Base-by-base conservation (phyloP, 1,284 basidiomycete species). In the Ceratobasidium sp. region DNA sequence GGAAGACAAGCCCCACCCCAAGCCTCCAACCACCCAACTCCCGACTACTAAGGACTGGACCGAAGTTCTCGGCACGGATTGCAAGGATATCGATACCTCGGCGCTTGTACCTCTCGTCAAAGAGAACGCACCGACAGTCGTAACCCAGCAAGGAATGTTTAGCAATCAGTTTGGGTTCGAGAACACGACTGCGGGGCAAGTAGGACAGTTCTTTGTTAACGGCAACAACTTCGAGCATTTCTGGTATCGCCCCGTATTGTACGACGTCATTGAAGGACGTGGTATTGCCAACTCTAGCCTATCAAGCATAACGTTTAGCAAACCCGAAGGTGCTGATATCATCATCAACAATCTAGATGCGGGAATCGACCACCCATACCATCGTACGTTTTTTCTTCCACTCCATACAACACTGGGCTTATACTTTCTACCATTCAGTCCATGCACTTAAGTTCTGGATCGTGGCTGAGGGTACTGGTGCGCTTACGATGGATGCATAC, bases 321-420 rank as follows among this genome's bases (percentile, higher is more conserved):
- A 73, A 0, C 19, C 53, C 29, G 54, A 29, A 17, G 67, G 22
- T 9, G 67, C 53, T 7, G 67, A 71, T 59, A 56, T 71, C 24
- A 59, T 80, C 41, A 78, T 85, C 75, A 83, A 83, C 79, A 83
- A 84, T 76, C 60, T 80, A 11, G 82, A 82, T 63, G 59, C 31
- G 0, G 75, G 75, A 19, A 76, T 81, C 17, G 79, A 79, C 31
- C 83, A 84, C 75, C 83, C 84, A 0, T 82, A 79, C 75, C 81
- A 82, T 75, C 31, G 67, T 71, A 45, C 29, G 67, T 45, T 8
- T 5, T 33, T 24, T 17, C 1, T 41, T 17, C n/a, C 15, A 17
- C 22, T 5, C 4, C 4, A 29, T 29, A 7, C 19, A n/a, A n/a
- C n/a, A n/a, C 29, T 27, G 29, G 24, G 2, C 22, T 11, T 17